These are phyloP conservation scores for Lentinula lateritia DNA, from an alignment of 768 basidiomycete genomes.

Conservation along the genomic window DNA sequence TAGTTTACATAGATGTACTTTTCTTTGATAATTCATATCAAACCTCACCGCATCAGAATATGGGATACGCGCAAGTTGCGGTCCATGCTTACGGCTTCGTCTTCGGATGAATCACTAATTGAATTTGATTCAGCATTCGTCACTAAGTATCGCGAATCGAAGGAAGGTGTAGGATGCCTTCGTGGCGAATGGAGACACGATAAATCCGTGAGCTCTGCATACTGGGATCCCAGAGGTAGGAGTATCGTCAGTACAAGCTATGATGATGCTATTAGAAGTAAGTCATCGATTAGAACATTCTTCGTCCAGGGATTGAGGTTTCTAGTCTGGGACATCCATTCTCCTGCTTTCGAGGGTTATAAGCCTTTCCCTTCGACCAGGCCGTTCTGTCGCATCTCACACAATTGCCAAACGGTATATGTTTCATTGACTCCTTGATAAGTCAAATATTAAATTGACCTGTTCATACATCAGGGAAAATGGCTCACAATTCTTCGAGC, in stretches of 20 bases:
- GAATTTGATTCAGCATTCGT: conserved; percentile 40
- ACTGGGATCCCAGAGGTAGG: conserved; percentile 80
- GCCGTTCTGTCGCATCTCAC: conserved; percentile 57
- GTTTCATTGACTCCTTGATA: not conserved
- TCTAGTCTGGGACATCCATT: conserved; percentile 73
- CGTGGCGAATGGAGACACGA: conserved; percentile 65
- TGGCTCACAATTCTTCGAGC: conserved; percentile 79
- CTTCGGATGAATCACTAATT: conserved; percentile 18
- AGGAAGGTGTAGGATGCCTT: conserved; percentile 46
- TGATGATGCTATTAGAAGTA: conserved; percentile 70
- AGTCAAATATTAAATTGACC: not conserved
- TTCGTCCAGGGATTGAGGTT: conserved; percentile 20
- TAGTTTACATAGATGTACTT: not conserved
- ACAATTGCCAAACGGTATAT: conserved; percentile 78
- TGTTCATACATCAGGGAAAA: conserved; percentile 47
- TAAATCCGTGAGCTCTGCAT: conserved; percentile 78
- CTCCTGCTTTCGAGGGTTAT: conserved; percentile 39
- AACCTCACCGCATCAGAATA: conserved; percentile 39
- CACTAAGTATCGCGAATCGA: conserved; percentile 43
- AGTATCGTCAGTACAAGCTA: conserved; percentile 82
- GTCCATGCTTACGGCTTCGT: conserved; percentile 28
- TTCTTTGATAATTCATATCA: not conserved
- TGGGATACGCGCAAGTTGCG: conserved; percentile 76
- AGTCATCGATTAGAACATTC: not conserved
- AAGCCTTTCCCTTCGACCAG: conserved; percentile 53